phyloP scores from a whole-genome alignment of 257 asterid genomes.

The Primulina eburnea region DNA sequence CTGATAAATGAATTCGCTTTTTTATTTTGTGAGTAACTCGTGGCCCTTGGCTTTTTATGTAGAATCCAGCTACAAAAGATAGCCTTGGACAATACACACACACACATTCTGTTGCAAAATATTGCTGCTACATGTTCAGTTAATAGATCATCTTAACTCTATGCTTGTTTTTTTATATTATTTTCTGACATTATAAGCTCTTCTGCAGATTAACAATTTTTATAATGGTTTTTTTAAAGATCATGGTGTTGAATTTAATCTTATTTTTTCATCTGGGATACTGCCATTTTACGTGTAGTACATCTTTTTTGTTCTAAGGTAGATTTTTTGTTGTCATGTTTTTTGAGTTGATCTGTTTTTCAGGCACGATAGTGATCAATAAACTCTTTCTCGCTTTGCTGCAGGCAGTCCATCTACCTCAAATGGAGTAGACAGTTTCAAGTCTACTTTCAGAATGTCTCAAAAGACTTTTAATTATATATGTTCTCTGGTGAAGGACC shows the following conservation, averaged over 20 bases:
- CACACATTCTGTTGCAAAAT: not conserved
- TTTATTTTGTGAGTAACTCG: not conserved
- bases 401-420: slow-evolving; percentile 52
- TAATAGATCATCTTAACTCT: not conserved
- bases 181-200: not conserved
- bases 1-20: not conserved
- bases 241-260: not conserved
- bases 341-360: not conserved
- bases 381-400: not conserved
- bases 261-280: not conserved
- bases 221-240: not conserved
- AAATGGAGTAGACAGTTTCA: slow-evolving; percentile 42
- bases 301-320: not conserved
- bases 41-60: not conserved
- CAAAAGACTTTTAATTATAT: slow-evolving; percentile 64
- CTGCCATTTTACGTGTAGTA: not conserved
- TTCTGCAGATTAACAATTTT: not conserved
- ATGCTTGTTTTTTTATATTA: not conserved
- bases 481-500: slow-evolving; percentile 65
- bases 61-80: not conserved
- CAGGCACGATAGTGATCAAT: not conserved
- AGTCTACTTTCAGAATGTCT: slow-evolving; percentile 57
- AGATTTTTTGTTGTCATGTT: not conserved
- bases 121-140: not conserved
- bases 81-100: not conserved